A percentile compares a stretch with the other conserved stretches of the same genome.
These are phyloP conservation scores for Nicotiana otophora DNA, from an alignment of 257 asterid species.

Conservation along the genomic window DNA sequence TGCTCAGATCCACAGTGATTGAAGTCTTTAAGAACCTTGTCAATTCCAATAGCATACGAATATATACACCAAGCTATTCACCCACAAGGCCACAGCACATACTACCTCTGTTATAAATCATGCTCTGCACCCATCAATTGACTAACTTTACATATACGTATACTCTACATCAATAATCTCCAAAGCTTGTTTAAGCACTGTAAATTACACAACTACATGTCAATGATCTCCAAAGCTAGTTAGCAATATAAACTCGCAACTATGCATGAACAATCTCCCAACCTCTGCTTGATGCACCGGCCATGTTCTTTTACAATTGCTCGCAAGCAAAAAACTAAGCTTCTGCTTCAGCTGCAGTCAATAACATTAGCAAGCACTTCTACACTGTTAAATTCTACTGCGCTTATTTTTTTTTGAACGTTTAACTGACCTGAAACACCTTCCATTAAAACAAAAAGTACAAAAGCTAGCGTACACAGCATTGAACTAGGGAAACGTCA, in stretches of 20 bases:
- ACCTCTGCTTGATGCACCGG: neutral
- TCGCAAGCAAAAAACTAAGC: neutral
- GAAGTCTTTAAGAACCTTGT: too few species aligned
- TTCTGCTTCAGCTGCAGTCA: neutral
- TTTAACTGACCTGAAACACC: too few species aligned
- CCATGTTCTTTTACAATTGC: neutral
- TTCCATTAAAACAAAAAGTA: too few species aligned
- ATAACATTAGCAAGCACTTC: too few species aligned
- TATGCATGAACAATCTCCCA: neutral
- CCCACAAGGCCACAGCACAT: neutral
- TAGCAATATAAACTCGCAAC: too few species aligned
- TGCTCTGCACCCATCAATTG: neutral
- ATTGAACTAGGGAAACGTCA: too few species aligned
- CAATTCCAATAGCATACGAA: neutral
- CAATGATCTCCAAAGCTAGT: neutral
- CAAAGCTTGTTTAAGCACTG: neutral
- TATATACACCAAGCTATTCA: neutral
- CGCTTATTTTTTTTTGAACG: too few species aligned
- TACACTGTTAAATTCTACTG: too few species aligned
- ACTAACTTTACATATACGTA: neutral
- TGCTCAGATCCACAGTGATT: neutral
- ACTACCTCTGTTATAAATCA: neutral
- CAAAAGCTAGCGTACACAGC: too few species aligned
- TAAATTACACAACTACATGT: neutral
- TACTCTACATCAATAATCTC: neutral